Base-by-base conservation (phyloP, 179 eudicot species). In the Beta lomatogona region DNA sequence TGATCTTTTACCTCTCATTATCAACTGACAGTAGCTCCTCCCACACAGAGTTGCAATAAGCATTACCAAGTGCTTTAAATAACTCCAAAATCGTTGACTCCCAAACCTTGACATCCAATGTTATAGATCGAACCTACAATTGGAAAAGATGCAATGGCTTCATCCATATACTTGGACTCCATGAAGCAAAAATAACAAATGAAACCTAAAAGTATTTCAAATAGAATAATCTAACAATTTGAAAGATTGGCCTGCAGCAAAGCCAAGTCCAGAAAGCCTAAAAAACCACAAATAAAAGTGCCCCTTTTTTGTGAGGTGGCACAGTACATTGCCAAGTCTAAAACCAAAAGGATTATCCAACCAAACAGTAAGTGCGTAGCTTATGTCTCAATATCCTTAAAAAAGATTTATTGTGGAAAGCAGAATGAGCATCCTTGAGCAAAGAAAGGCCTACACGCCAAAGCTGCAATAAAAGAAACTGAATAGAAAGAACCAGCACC, bases 101-200 rank as follows among this genome's bases (percentile, higher is more conserved):
- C 98, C 98, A 95, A 69, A 93, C 98, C 89, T 85, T 95, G 81
- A 93, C 98, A 83, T 95, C 98, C 82, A 93, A 88, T 77, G 90
- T 95, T 75, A 95, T 88, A 68, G 98, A 95, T 81, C 98, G 92
- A 61, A 95, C 92, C 98, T 95, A 87, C 83, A 82, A 59, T 70
- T 16, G 70, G 71, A 78, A 55, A 72, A 82, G 31, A 77, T 41
- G 60, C 4, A 54, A 14, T 48, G 31, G 54, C 73, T 63, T 28
- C 18, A 15, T 78, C 25, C 80, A 71, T 55, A 64, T 80, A 25
- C 21, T 57, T 18, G 14, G 48, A 36, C 52, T 59, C 14, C 7
- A 71, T 60, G 54, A 73, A 22, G 57, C 73, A 77, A 61, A 19
- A 16, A 19, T 58, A 36, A 36, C 41, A 36, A 36, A 36, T 36